Evolutionary conservation across 1,139 yeast genomes (phyloP), one percentile per base, ranked within the genome.

Genomic region (Candida gigantensis): DNA sequence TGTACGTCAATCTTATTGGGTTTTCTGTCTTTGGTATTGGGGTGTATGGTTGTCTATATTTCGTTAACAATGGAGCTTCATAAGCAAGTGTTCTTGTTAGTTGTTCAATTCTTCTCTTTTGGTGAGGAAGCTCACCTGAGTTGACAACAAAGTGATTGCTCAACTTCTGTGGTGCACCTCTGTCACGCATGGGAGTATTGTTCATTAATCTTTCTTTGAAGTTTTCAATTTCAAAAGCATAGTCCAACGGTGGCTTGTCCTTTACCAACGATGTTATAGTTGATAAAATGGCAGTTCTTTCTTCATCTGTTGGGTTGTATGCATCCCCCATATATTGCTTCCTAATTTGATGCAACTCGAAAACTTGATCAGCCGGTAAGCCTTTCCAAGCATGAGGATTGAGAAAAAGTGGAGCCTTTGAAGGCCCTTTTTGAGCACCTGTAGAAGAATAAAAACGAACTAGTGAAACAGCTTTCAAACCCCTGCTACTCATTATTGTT

Each of bases 31-130:
- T 47, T 5, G 72, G 48, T 37, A 41, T 62, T 16, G 83, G 84
- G 26, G 51, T 57, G 61, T 80, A 85, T 42, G 68, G 72, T 61
- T 81, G 81, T 50, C 92, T 82, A 57, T 74, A 84, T 58, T 87
- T 79, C 31, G 83, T 80, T 46, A 92, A 72, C 41, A 82, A 76
- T 3, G 98, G 98, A 71, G 90, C 74, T 59, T 90, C 97, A 62
- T 83, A 92, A 0, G 97, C 97, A 21, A 94, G 85, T 26, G 87
- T 70, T 52, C 97, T 75, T 52, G 82, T 83, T 53, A 84, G 79
- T 39, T 71, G 65, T 21, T 68, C 73, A 25, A 52, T 51, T 45
- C 64, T 60, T 48, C 75, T 60, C 32, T 49, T 49, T 36, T 64
- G 60, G 43, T 69, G 74, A 3, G 70, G 65, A 9, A 63, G 59